phyloP scores from a whole-genome alignment of 495 filamentous ascomycete genomes.

The Aspergillus hancockii region DNA sequence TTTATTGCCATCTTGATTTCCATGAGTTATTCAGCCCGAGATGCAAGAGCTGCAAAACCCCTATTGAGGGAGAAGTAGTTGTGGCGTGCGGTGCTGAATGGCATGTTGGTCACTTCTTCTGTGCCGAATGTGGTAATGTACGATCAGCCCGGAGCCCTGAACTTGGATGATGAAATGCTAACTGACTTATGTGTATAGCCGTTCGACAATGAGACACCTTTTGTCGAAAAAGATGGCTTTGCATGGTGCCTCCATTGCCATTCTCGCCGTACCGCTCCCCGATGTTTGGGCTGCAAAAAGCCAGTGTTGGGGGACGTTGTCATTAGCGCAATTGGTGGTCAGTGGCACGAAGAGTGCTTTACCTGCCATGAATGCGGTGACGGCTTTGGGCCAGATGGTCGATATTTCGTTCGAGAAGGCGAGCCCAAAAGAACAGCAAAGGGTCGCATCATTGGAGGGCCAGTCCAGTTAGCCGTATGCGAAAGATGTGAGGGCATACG shows the following conservation, averaged over 20 bases:
- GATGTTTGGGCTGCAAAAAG: slow-evolving; percentile 81
- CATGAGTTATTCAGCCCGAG: slow-evolving; percentile 91
- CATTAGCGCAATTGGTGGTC: slow-evolving; percentile 79
- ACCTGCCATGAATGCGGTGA: slow-evolving; percentile 70
- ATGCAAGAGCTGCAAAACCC: slow-evolving; percentile 95
- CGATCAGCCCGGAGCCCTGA: slow-evolving; percentile 17
- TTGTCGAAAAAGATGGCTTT: slow-evolving; percentile 98
- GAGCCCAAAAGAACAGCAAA: slow-evolving; percentile 53
- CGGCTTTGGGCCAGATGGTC: slow-evolving; percentile 59
- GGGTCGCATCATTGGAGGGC: slow-evolving; percentile 49
- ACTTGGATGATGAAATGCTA: slow-evolving; percentile 6
- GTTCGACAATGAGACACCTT: slow-evolving; percentile 77
- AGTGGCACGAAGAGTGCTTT: slow-evolving; percentile 96
- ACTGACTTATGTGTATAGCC: slow-evolving; percentile 45
- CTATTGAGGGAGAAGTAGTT: slow-evolving; percentile 95
- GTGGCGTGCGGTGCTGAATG: slow-evolving; percentile 91
- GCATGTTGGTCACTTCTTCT: slow-evolving; percentile 99
- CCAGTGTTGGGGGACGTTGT: slow-evolving; percentile 87
- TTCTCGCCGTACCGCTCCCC: slow-evolving; percentile 82
- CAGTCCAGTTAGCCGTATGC: slow-evolving; percentile 57
- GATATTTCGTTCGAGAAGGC: slow-evolving; percentile 63
- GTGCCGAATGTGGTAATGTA: slow-evolving; percentile 94
- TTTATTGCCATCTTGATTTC: slow-evolving; percentile 98
- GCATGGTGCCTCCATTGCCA: slow-evolving; percentile 96
- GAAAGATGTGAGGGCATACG: slow-evolving; percentile 64